These are phyloP conservation scores for Hyaloscypha variabilis DNA, from an alignment of 495 filamentous ascomycete genomes.

Conservation along the genomic window DNA sequence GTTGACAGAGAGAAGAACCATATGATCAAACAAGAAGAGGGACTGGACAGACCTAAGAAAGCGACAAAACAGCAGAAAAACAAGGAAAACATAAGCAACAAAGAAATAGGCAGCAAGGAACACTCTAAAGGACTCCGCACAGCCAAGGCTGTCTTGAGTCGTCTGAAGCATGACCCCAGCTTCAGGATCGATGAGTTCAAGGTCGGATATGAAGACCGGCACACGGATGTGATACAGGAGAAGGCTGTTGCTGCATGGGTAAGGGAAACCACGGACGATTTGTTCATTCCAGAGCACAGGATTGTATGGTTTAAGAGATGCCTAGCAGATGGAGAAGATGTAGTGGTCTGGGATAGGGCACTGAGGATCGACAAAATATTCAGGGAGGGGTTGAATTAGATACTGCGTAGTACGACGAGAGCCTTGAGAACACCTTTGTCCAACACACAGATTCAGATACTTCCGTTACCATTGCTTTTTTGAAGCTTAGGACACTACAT, in stretches of 20 bases:
- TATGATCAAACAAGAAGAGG: neutral
- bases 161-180: constrained; percentile 22
- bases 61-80: neutral
- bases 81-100: neutral
- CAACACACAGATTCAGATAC: no score
- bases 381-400: neutral
- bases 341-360: constrained; percentile 27
- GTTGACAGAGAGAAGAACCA: constrained; percentile 7
- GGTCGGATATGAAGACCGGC: constrained; percentile 30
- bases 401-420: no score
- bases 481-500: no score
- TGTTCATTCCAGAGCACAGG: constrained; percentile 31
- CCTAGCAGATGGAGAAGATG: neutral
- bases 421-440: no score
- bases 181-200: constrained; percentile 31
- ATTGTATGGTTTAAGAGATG: constrained; percentile 31
- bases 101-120: neutral
- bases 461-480: no score
- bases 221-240: constrained; percentile 17
- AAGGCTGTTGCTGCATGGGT: constrained; percentile 26
- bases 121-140: constrained; percentile 18
- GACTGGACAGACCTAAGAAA: neutral
- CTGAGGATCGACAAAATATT: constrained; percentile 27
- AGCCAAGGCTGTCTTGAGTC: constrained; percentile 27
- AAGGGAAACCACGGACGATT: constrained; percentile 28